phyloP scores from a whole-genome alignment of 306 rosid species.

The Cyamopsis tetragonoloba region DNA sequence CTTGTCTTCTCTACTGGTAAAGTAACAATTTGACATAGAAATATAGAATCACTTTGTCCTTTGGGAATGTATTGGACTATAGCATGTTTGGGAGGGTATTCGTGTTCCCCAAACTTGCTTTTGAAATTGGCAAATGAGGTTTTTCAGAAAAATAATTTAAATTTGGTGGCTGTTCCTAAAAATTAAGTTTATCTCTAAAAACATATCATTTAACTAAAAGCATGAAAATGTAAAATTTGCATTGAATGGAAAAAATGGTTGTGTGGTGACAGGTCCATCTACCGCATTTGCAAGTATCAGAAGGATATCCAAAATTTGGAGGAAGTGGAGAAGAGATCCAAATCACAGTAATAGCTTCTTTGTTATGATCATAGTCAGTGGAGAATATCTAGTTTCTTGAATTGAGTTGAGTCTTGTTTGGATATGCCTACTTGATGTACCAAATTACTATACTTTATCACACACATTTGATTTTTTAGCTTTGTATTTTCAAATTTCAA shows the following conservation, averaged over 20 bases:
- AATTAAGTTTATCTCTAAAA: too few relatives aligned
- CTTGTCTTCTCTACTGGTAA: conserved; percentile 90
- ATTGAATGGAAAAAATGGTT: too few relatives aligned
- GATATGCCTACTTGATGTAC: neutral
- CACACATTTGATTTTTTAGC: neutral
- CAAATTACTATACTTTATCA: neutral
- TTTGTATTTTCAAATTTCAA: conserved; percentile 10
- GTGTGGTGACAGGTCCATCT: conserved; percentile 58
- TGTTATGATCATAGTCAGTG: conserved; percentile 1
- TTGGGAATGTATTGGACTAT: conserved; percentile 2
- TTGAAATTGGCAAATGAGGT: too few relatives aligned
- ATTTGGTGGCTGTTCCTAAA: too few relatives aligned
- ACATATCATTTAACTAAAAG: too few relatives aligned
- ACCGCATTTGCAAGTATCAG: conserved; percentile 66
- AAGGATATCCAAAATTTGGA: conserved; percentile 76
- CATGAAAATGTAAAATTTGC: too few relatives aligned
- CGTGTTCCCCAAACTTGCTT: too few relatives aligned
- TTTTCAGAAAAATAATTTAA: too few relatives aligned
- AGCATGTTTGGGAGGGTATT: too few relatives aligned
- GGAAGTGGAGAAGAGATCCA: conserved; percentile 83
- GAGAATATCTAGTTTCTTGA: conserved; percentile 5
- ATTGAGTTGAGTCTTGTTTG: conserved; percentile 30
- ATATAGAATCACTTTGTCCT: neutral
- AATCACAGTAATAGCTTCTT: conserved; percentile 51
- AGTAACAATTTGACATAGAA: conserved; percentile 8